A percentile compares a stretch with the other conserved stretches of the same genome.
Conservation (phyloP, 441 rosid genomes). For the Melastoma candidum region DNA sequence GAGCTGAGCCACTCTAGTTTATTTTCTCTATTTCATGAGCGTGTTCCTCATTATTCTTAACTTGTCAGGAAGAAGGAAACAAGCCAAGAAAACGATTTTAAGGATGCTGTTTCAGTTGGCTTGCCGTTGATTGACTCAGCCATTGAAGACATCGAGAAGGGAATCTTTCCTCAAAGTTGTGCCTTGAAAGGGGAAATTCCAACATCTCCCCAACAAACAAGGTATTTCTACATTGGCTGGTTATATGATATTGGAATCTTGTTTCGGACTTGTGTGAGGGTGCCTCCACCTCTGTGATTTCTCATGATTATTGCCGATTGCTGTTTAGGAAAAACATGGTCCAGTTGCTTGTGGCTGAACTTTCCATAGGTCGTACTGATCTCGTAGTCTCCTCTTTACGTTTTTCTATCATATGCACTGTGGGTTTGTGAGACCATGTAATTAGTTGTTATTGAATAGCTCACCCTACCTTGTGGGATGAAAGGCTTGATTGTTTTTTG, state of each 20-base stretch:
- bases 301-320: too few species aligned
- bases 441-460: too few species aligned
- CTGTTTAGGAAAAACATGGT: too few species aligned
- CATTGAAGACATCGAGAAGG: constrained; percentile 72
- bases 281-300: too few species aligned
- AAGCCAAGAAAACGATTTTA: constrained; percentile 86
- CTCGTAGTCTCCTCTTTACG: too few species aligned
- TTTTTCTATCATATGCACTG: too few species aligned
- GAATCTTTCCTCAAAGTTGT: constrained; percentile 65
- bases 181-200: constrained; percentile 69
- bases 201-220: constrained; percentile 73
- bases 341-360: too few species aligned
- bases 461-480: too few species aligned
- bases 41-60: not conserved
- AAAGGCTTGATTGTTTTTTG: too few species aligned
- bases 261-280: not conserved
- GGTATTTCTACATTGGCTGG: constrained; percentile 27
- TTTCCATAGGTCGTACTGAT: too few species aligned
- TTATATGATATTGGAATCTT: not conserved
- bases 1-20: constrained; percentile 14
- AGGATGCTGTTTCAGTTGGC: constrained; percentile 76
- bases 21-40: not conserved
- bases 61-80: constrained; percentile 74
- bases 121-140: constrained; percentile 74
- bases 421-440: too few species aligned